Evolutionary conservation across 495 filamentous ascomycete genomes (phyloP).

Genomic region (Penicillium lagena): DNA sequence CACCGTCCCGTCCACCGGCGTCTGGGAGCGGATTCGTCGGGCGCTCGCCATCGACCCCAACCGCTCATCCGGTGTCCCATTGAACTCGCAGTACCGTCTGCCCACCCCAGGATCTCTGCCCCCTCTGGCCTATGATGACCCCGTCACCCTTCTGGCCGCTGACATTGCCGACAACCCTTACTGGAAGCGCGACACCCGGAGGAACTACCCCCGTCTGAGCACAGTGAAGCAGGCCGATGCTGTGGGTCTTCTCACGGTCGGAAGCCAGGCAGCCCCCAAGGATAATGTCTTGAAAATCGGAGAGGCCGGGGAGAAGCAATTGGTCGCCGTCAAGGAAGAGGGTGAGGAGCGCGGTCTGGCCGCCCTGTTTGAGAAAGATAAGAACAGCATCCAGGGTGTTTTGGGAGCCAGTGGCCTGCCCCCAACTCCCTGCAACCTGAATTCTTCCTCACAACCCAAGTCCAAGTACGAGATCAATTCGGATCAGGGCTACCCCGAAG

Average conservation of each 20-base stretch:
- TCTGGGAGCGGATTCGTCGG: slow-evolving; percentile 81
- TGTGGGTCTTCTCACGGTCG: slow-evolving; percentile 77
- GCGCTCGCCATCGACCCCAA: slow-evolving; percentile 76
- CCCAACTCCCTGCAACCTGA: slow-evolving; percentile 68
- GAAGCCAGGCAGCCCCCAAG: slow-evolving; percentile 72
- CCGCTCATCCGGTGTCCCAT: slow-evolving; percentile 82
- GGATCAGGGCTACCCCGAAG: slow-evolving; percentile 44
- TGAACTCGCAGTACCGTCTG: slow-evolving; percentile 89
- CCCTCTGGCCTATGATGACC: slow-evolving; percentile 77
- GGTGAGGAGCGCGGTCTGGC: slow-evolving; percentile 66
- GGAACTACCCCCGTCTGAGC: slow-evolving; percentile 77
- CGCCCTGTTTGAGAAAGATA: slow-evolving; percentile 64
- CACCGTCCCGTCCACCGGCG: slow-evolving; percentile 82
- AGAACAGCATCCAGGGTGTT: slow-evolving; percentile 55
- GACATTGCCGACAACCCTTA: slow-evolving; percentile 97
- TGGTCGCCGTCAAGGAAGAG: slow-evolving; percentile 74
- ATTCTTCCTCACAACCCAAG: slow-evolving; percentile 28
- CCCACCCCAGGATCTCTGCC: slow-evolving; percentile 77
- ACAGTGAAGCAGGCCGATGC: slow-evolving; percentile 79
- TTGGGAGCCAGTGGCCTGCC: slow-evolving; percentile 71
- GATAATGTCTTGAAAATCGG: slow-evolving; percentile 72
- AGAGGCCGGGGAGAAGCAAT: slow-evolving; percentile 71
- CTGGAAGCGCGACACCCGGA: slow-evolving; percentile 89
- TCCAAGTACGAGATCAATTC: slow-evolving; percentile 39
- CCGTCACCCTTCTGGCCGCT: slow-evolving; percentile 82